A percentile compares a stretch with the other conserved stretches of the same genome.
phyloP scores from a whole-genome alignment of 805 yeast genomes.

The Ascoidea asiatica region DNA sequence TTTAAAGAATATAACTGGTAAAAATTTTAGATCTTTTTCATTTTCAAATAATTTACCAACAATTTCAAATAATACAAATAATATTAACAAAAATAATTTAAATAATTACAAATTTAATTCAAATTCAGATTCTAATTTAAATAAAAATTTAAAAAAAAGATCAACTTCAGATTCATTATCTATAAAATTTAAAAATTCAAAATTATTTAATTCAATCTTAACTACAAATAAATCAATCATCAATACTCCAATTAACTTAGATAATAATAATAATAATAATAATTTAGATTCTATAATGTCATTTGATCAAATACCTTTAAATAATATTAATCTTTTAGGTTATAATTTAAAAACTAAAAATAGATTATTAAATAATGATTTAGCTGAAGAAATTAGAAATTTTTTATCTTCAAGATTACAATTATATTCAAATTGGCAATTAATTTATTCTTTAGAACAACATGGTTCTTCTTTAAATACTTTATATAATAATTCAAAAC shows the following conservation, averaged over 20 bases:
- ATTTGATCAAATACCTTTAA: slow-evolving; percentile 24
- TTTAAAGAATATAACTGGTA: no score
- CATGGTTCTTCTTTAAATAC: slow-evolving; percentile 84
- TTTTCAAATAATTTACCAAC: no score
- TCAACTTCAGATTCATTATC: neutral
- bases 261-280: no score
- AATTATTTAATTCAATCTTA: neutral
- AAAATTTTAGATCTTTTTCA: no score
- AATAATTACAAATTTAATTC: no score
- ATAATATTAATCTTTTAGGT: slow-evolving; percentile 47
- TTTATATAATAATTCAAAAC: slow-evolving; percentile 44
- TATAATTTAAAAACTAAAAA: slow-evolving; percentile 45
- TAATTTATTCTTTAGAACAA: slow-evolving; percentile 78
- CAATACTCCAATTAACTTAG: neutral
- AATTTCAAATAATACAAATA: no score
- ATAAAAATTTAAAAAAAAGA: slow-evolving; percentile 14
- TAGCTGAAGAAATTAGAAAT: slow-evolving; percentile 64
- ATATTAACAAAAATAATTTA: no score
- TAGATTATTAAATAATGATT: slow-evolving; percentile 38
- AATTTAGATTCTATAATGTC: neutral
- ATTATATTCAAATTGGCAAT: slow-evolving; percentile 61
- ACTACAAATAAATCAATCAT: neutral
- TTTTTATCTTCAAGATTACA: slow-evolving; percentile 72
- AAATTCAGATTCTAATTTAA: no score
- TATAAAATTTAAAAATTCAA: neutral